phyloP scores from a whole-genome alignment of 768 basidiomycete species.

The Boletus vinaceobasis region DNA sequence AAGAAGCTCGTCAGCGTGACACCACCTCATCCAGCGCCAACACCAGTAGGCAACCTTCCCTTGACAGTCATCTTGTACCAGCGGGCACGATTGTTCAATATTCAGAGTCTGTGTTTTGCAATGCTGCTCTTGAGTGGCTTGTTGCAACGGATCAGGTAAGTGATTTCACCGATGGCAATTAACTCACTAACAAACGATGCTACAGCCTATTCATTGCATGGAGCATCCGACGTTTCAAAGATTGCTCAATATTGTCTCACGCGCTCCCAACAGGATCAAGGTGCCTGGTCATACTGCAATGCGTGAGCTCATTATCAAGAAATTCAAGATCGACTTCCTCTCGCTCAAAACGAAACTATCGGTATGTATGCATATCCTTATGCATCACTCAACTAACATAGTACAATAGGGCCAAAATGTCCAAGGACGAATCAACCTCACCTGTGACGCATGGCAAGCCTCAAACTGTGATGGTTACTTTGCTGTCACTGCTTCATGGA shows the following conservation, averaged over 20 bases:
- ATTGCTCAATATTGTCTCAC: neutral
- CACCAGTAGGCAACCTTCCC: too few species aligned
- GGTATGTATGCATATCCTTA: neutral
- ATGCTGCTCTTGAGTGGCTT: too few species aligned
- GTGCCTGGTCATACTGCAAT: neutral
- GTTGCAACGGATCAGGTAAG: neutral
- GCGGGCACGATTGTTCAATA: too few species aligned
- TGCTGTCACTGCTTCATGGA: slow-evolving; percentile 31
- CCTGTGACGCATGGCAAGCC: slow-evolving; percentile 42
- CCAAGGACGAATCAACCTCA: slow-evolving; percentile 26
- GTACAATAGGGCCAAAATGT: too few species aligned
- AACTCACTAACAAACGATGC: neutral
- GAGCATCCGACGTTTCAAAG: neutral
- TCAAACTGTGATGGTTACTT: slow-evolving; percentile 37
- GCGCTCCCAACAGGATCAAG: slow-evolving; percentile 1
- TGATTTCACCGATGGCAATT: neutral
- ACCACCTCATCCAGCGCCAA: neutral
- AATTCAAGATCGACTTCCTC: slow-evolving; percentile 4
- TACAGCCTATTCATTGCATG: slow-evolving; percentile 6
- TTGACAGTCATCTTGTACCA: too few species aligned
- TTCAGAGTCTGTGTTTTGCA: too few species aligned
- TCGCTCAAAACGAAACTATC: neutral
- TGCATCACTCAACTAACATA: too few species aligned
- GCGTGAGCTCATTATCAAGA: neutral
- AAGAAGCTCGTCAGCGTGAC: neutral